A percentile compares a stretch with the other conserved stretches of the same genome.
These are phyloP conservation scores for Colletotrichum musae DNA, from an alignment of 2,329 filamentous ascomycete species.

Conservation along the genomic window DNA sequence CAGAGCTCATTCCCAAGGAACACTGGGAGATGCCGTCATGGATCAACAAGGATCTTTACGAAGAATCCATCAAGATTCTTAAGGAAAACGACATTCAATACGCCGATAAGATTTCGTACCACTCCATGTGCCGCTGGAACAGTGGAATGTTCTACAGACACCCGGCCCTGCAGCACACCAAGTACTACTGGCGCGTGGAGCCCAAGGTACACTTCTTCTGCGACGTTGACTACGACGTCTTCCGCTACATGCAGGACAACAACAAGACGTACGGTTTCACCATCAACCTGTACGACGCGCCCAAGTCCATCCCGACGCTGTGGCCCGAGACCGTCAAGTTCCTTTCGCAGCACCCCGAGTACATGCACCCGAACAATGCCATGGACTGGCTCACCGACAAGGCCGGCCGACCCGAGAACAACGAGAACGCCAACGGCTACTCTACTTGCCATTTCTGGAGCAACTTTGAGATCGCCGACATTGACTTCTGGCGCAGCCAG, in stretches of 20 bases:
- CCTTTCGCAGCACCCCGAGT: slow-evolving; percentile 84
- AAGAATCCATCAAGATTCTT: slow-evolving; percentile 86
- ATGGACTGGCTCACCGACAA: slow-evolving; percentile 90
- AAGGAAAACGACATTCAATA: slow-evolving; percentile 92
- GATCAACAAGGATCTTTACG: slow-evolving; percentile 91
- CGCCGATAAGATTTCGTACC: slow-evolving; percentile 89
- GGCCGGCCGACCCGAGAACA: slow-evolving; percentile 82
- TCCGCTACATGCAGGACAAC: slow-evolving; percentile 97
- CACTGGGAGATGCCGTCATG: slow-evolving; percentile 94
- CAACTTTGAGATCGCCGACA: slow-evolving; percentile 96
- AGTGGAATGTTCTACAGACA: slow-evolving; percentile 98
- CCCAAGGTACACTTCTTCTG: slow-evolving; percentile 99
- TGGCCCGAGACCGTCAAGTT: slow-evolving; percentile 98
- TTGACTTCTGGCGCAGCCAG: slow-evolving; percentile 92
- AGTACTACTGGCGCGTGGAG: slow-evolving; percentile 99
- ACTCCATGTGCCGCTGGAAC: slow-evolving; percentile 99
- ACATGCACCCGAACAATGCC: slow-evolving; percentile 87
- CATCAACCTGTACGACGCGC: slow-evolving; percentile 95
- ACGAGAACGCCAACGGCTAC: slow-evolving; percentile 88
- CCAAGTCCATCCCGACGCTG: slow-evolving; percentile 85
- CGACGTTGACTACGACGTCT: slow-evolving; percentile 98
- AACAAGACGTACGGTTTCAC: slow-evolving; percentile 99
- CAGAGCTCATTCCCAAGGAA: slow-evolving; percentile 91
- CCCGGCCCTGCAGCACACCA: slow-evolving; percentile 83
- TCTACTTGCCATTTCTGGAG: slow-evolving; percentile 99